Base-by-base conservation (phyloP, 176 grass and related monocot species). In the Eragrostis nindensis region DNA sequence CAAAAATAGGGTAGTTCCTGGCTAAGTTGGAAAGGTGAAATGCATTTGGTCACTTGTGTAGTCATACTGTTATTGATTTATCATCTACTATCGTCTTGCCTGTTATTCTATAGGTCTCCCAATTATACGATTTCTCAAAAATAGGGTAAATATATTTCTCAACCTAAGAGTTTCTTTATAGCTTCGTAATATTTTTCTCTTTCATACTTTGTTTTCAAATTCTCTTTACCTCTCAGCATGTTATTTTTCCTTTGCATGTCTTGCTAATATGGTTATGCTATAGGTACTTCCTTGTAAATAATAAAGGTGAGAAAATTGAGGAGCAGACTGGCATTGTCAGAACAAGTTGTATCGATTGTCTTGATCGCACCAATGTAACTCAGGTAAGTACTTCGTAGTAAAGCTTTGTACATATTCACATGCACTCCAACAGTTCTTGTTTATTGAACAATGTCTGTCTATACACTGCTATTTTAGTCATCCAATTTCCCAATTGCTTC, bases 301-400 rank as follows among this genome's bases (percentile, higher is more conserved):
- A 89, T 62, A 81, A 95, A 88, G 87, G 82, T 18, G 87, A 95
- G 73, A 95, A 83, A 95, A 73, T 90, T 52, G 80, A 66, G 24
- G 88, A 79, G 70, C 96, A 99, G 75, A 91, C 96, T 68, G 92
- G 96, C 9, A 72, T 85, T 71, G 72, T 91, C 42, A 93, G 96
- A 95, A 99, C 90, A 60, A 99, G 95, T 53, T 99, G 96, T 88
- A 74, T 99, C 19, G 96, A 99, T 66, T 99, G 96, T 86, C 88
- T 99, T 77, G 92, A 99, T 87, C 96, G 96, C 55, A 99, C 96
- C 41, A 99, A 99, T 90, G 96, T 99, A 40, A 99, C 96, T 81
- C 96, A 99, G 96, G 96, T 98, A 68, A 83, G 57, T 84, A 70
- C 69, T 60, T 82, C 32, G 8, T 24, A 87, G 29, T 70, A 80